Evolutionary conservation across 345 rosid species (phyloP), one percentile per base, ranked within the genome.

Genomic region (Rhodomyrtus tomentosa): DNA sequence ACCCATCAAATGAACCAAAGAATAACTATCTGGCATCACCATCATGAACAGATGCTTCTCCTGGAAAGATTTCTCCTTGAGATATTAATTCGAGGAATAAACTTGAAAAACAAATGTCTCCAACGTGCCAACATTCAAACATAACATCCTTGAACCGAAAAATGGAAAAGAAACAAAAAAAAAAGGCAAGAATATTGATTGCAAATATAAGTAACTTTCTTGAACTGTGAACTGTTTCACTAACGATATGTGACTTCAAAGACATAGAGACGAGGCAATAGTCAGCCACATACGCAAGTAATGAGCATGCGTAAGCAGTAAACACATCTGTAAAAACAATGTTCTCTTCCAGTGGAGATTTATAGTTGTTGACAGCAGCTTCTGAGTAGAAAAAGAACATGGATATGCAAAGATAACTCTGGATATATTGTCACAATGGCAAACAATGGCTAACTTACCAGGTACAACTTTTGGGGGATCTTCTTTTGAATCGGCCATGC

Each of bases 401-500:
- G 32, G 40, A 80, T 24, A 32, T 49, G 54, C 56, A 81, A 9
- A 13, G 58, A 36, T 56, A 82, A 25, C 56, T 54, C 45, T 6
- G 50, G 56, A 82, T 32, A 55, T 32, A 25, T 32, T 22, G 45
- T 50, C n/a, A 50, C 56, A 76, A 16, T 49, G n/a, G 56, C 55
- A 81, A 81, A 29, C 10, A 18, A 51, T 55, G 58, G 76, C 76
- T 68, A 62, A 62, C 94, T 92, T 82, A 97, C 99, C 98, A 48
- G 95, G 98, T 27, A 97, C 90, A 72, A 90, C 92, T 89, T 92
- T 92, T 40, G 95, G 98, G 7, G 96, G 96, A 88, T 94, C 98
- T 86, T 94, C 98, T 92, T 97, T 95, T 4, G 90, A 83, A 82
- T 95, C 98, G 18, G 96, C 92, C 10, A 94, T 93, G 81, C 92